A percentile compares a stretch with the other conserved stretches of the same genome.
Evolutionary conservation across 2,329 filamentous ascomycete species (phyloP).

Genomic region (Helotiales sp.): DNA sequence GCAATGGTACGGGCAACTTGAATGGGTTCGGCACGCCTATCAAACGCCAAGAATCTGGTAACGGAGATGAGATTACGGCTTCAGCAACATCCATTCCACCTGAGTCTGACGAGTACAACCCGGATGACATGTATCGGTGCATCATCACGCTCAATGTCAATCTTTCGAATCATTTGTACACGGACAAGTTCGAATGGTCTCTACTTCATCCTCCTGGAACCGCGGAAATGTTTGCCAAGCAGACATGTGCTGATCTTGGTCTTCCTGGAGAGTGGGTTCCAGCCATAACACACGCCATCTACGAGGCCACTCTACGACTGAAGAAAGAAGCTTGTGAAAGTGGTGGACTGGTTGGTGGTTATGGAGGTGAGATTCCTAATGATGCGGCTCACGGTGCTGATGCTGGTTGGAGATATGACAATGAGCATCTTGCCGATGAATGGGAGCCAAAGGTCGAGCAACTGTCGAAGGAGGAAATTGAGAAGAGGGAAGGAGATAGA

Average conservation of each 20-base stretch:
- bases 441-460: slow-evolving; percentile 83
- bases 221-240: slow-evolving; percentile 87
- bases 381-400: slow-evolving; percentile 80
- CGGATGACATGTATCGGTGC: slow-evolving; percentile 92
- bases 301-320: slow-evolving; percentile 85
- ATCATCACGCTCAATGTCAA: slow-evolving; percentile 91
- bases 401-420: slow-evolving; percentile 94
- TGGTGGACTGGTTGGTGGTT: slow-evolving; percentile 79
- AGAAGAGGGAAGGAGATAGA: slow-evolving; percentile 91
- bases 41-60: slow-evolving; percentile 45
- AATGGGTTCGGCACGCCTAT: slow-evolving; percentile 50
- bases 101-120: slow-evolving; percentile 76
- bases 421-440: slow-evolving; percentile 80
- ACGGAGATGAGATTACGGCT: slow-evolving; percentile 59
- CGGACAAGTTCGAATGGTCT: slow-evolving; percentile 98
- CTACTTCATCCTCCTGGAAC: slow-evolving; percentile 88
- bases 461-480: slow-evolving; percentile 92
- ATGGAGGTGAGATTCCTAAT: slow-evolving; percentile 75
- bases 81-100: slow-evolving; percentile 63
- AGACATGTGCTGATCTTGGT: slow-evolving; percentile 90
- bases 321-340: slow-evolving; percentile 98
- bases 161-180: slow-evolving; percentile 86
- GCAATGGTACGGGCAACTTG: slow-evolving; percentile 44
- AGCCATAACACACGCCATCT: slow-evolving; percentile 93
- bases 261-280: slow-evolving; percentile 91